phyloP scores from a whole-genome alignment of 2,329 filamentous ascomycete species.

The Exophiala viscosa region DNA sequence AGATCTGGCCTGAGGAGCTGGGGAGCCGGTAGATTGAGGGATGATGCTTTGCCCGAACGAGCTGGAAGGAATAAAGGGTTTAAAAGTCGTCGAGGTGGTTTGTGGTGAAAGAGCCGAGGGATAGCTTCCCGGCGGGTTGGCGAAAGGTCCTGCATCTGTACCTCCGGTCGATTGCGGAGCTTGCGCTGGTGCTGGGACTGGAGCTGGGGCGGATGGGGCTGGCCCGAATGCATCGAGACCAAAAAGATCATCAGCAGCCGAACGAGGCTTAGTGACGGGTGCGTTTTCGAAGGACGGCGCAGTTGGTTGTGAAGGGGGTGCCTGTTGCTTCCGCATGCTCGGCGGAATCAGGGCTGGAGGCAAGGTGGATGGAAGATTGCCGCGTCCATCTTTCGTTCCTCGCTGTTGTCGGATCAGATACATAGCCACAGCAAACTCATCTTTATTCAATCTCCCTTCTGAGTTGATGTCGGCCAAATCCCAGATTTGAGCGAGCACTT shows the following conservation, averaged over 20 bases:
- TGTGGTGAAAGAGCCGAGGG: constrained; percentile 20
- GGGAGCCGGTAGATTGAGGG: constrained; percentile 69
- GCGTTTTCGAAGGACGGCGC: constrained; percentile 43
- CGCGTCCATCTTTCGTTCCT: constrained; percentile 60
- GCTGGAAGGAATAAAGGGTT: constrained; percentile 87
- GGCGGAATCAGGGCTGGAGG: constrained; percentile 81
- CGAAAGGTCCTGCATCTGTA: constrained; percentile 56
- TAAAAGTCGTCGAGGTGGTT: constrained; percentile 59
- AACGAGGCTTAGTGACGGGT: constrained; percentile 58
- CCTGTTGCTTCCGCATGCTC: constrained; percentile 63
- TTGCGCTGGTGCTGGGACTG: constrained; percentile 50
- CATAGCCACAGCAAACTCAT: constrained; percentile 97
- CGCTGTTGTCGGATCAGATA: constrained; percentile 90
- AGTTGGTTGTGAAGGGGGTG: constrained; percentile 39
- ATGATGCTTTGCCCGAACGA: constrained; percentile 83
- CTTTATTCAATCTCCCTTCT: constrained; percentile 75
- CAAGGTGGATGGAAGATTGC: constrained; percentile 68
- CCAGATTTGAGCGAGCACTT: constrained; percentile 90
- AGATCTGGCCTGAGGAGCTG: constrained; percentile 39
- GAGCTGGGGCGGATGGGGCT: constrained; percentile 40
- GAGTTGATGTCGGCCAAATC: constrained; percentile 93
- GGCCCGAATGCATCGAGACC: constrained; percentile 73
- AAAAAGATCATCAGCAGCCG: constrained; percentile 89
- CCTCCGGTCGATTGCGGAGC: constrained; percentile 68
- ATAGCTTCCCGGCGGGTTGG: constrained; percentile 41